Conservation (phyloP, 495 filamentous ascomycete genomes). For the Penicillium canariense region DNA sequence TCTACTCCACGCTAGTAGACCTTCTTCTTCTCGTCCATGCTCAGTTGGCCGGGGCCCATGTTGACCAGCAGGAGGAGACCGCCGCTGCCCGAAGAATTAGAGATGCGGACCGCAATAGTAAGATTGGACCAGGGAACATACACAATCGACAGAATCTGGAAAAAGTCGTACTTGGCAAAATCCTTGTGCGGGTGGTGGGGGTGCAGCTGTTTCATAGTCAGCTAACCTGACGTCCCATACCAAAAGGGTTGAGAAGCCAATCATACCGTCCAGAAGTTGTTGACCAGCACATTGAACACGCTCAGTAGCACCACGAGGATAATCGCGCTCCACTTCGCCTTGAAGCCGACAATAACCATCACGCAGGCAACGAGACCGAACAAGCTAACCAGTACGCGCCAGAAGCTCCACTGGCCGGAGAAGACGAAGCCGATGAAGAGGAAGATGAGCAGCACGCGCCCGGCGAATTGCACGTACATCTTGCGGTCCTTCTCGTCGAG, state of each 20-base stretch:
- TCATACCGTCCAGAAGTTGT: constrained; percentile 99
- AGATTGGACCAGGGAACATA: constrained; percentile 41
- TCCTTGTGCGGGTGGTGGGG: constrained; percentile 98
- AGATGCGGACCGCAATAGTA: background rate
- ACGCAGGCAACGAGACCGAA: constrained; percentile 88
- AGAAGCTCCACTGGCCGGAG: constrained; percentile 86
- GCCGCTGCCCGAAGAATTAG: constrained; percentile 52
- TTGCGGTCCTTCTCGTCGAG: constrained; percentile 98
- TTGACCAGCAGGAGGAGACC: constrained; percentile 94
- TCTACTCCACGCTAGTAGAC: constrained; percentile 67
- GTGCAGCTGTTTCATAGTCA: constrained; percentile 67
- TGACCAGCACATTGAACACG: constrained; percentile 93
- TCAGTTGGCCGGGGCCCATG: constrained; percentile 96
- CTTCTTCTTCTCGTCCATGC: constrained; percentile 99
- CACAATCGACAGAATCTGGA: constrained; percentile 99
- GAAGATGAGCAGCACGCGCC: constrained; percentile 94
- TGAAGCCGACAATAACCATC: constrained; percentile 99
- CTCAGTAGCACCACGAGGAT: constrained; percentile 91
- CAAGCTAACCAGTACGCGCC: constrained; percentile 75
- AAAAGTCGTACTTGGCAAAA: constrained; percentile 99
- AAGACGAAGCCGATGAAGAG: constrained; percentile 96
- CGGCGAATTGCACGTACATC: constrained; percentile 99
- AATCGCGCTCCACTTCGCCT: constrained; percentile 97
- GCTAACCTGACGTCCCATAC: constrained; percentile 14
- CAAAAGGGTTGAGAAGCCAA: background rate